Conservation (phyloP, 305 asterid species). For the Fraxinus sp. region DNA sequence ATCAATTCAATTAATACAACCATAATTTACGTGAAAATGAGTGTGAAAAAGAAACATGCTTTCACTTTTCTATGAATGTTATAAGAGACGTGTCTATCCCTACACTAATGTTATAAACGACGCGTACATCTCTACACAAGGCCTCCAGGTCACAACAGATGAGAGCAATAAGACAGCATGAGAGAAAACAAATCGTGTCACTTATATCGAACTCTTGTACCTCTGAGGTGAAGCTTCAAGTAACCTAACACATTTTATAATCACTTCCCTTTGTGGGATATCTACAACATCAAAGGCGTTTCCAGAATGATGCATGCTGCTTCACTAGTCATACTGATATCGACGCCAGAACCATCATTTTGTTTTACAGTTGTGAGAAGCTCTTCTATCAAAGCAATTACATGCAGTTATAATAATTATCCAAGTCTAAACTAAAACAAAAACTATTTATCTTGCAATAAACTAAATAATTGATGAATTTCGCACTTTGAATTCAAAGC, state of each 20-base stretch:
- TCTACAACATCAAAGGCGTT: slow-evolving; percentile 46
- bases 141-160: slow-evolving; percentile 26
- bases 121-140: slow-evolving; percentile 14
- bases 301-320: slow-evolving; percentile 32
- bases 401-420: slow-evolving; percentile 49
- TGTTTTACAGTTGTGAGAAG: slow-evolving; percentile 47
- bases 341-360: slow-evolving; percentile 51
- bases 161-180: background rate
- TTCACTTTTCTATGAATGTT: no score
- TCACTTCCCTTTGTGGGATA: background rate
- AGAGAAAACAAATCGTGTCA: slow-evolving; percentile 17
- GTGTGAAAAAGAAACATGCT: no score
- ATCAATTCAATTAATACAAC: no score
- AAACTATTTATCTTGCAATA: slow-evolving; percentile 17
- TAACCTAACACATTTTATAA: slow-evolving; percentile 18
- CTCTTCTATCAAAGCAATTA: slow-evolving; percentile 57
- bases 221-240: slow-evolving; percentile 30
- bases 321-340: slow-evolving; percentile 36
- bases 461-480: slow-evolving; percentile 33
- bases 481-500: slow-evolving; percentile 68
- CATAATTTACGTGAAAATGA: no score
- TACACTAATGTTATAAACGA: background rate
- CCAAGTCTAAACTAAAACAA: slow-evolving; percentile 18
- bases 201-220: slow-evolving; percentile 19
- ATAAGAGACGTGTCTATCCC: no score